Evolutionary conservation across 768 basidiomycete genomes (phyloP).

Genomic region (Boletus vermiculosoides): DNA sequence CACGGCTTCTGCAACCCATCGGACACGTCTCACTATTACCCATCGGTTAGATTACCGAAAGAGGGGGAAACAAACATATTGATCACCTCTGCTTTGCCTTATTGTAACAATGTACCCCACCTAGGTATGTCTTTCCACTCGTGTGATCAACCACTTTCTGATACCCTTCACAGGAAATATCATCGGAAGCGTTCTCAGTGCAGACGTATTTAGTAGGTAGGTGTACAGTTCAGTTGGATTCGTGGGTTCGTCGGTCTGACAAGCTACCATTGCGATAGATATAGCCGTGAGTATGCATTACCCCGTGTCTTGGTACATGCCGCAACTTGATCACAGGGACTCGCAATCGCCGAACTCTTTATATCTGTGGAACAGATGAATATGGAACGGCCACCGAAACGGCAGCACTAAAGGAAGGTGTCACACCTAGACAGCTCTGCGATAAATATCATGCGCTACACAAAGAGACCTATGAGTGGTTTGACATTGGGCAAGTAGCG

Average conservation of each 20-base stretch:
- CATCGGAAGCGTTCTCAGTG: constrained; percentile 94
- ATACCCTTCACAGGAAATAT: constrained; percentile 60
- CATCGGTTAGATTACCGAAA: constrained; percentile 59
- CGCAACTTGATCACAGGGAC: constrained; percentile 41
- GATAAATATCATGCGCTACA: constrained; percentile 91
- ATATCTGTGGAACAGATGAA: constrained; percentile 97
- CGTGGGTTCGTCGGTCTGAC: constrained; percentile 4
- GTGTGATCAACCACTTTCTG: constrained; percentile 8
- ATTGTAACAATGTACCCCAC: constrained; percentile 97
- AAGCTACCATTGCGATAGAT: constrained; percentile 37
- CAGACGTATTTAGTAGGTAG: constrained; percentile 93
- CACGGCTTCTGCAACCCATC: not conserved
- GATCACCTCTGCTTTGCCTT: constrained; percentile 93
- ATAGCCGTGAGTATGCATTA: constrained; percentile 49
- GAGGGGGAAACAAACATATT: constrained; percentile 85
- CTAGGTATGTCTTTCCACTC: constrained; percentile 54
- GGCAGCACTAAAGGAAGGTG: constrained; percentile 85
- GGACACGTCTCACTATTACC: not conserved
- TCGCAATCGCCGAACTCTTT: constrained; percentile 85
- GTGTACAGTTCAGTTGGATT: constrained; percentile 26
- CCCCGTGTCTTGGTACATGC: not conserved
- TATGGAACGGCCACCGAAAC: constrained; percentile 99
- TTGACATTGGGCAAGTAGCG: constrained; percentile 77
- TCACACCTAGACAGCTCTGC: constrained; percentile 78
- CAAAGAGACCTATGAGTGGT: constrained; percentile 95